Conservation (phyloP, 352 stramenopile genomes). For the Globisporangium takayamanum region DNA sequence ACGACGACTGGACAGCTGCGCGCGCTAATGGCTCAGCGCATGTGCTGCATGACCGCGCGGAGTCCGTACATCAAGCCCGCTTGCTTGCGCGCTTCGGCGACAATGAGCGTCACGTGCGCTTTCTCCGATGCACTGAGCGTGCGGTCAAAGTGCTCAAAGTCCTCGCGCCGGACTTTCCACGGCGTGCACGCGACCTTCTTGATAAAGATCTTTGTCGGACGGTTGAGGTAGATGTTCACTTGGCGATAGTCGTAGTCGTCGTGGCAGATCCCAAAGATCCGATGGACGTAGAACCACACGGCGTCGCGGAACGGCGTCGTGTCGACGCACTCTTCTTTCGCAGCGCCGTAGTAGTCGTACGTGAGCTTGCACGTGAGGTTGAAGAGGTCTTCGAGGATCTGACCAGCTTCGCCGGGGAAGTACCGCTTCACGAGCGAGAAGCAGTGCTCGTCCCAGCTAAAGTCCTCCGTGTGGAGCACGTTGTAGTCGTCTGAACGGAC, state of each 20-base stretch:
- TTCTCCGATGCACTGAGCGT: slow-evolving; percentile 77
- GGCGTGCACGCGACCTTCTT: slow-evolving; percentile 84
- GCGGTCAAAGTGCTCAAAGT: slow-evolving; percentile 84
- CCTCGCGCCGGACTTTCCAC: slow-evolving; percentile 71
- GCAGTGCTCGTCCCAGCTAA: slow-evolving; percentile 86
- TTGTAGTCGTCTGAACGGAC: slow-evolving; percentile 73
- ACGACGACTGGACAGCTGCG: too few species aligned
- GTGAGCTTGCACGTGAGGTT: slow-evolving; percentile 83
- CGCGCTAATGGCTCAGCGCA: slow-evolving; percentile 36
- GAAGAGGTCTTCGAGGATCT: slow-evolving; percentile 84
- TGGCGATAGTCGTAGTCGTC: slow-evolving; percentile 86
- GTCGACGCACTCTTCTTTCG: slow-evolving; percentile 60
- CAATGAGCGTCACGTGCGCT: slow-evolving; percentile 77
- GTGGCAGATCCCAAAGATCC: slow-evolving; percentile 86
- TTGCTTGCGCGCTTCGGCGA: slow-evolving; percentile 81
- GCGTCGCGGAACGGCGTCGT: slow-evolving; percentile 76
- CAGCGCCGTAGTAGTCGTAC: slow-evolving; percentile 64
- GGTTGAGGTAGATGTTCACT: slow-evolving; percentile 78
- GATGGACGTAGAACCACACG: slow-evolving; percentile 86
- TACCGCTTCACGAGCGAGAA: slow-evolving; percentile 84
- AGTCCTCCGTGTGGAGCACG: slow-evolving; percentile 84
- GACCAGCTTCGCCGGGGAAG: slow-evolving; percentile 70
- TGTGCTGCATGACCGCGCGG: slow-evolving; percentile 83
- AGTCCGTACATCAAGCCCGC: slow-evolving; percentile 84
- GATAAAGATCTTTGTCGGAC: slow-evolving; percentile 82